phyloP scores from a whole-genome alignment of 2,329 filamentous ascomycete species.

The Graphium sp. region DNA sequence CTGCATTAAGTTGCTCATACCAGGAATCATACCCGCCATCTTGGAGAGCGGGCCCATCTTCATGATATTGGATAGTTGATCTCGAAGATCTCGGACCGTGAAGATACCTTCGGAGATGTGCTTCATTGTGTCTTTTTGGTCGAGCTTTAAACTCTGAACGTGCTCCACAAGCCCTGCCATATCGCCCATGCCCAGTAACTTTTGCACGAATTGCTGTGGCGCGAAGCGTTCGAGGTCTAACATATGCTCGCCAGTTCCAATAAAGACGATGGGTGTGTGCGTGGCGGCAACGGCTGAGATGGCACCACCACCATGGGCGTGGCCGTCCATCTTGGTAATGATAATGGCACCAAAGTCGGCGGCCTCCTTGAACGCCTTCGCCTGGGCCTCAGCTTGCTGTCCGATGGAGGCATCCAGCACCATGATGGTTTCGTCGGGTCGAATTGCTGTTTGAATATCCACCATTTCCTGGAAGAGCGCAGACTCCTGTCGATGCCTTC shows the following conservation, averaged over 20 bases:
- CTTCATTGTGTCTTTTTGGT: slow-evolving; percentile 98
- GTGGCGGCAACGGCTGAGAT: slow-evolving; percentile 96
- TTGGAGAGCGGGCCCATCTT: slow-evolving; percentile 98
- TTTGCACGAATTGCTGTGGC: slow-evolving; percentile 83
- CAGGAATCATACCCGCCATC: slow-evolving; percentile 97
- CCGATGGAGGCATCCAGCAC: slow-evolving; percentile 93
- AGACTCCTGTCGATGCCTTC: slow-evolving; percentile 85
- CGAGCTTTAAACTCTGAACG: slow-evolving; percentile 84
- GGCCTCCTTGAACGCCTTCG: slow-evolving; percentile 91
- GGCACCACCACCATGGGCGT: slow-evolving; percentile 87
- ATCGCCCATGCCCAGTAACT: slow-evolving; percentile 92
- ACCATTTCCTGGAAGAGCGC: slow-evolving; percentile 96
- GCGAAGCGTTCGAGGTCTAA: slow-evolving; percentile 86
- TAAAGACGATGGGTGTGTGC: slow-evolving; percentile 91
- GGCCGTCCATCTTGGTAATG: slow-evolving; percentile 96
- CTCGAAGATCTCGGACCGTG: slow-evolving; percentile 81
- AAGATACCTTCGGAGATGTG: slow-evolving; percentile 96
- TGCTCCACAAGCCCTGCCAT: slow-evolving; percentile 92
- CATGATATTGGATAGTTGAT: slow-evolving; percentile 96
- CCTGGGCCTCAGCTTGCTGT: slow-evolving; percentile 87
- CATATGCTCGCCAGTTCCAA: slow-evolving; percentile 95
- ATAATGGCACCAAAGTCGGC: slow-evolving; percentile 97
- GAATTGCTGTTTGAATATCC: slow-evolving; percentile 79
- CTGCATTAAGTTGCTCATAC: slow-evolving; percentile 82
- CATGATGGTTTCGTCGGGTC: slow-evolving; percentile 93